A percentile compares a stretch with the other conserved stretches of the same genome.
Conservation (phyloP, 345 rosid species). For the Alliaria petiolata region DNA sequence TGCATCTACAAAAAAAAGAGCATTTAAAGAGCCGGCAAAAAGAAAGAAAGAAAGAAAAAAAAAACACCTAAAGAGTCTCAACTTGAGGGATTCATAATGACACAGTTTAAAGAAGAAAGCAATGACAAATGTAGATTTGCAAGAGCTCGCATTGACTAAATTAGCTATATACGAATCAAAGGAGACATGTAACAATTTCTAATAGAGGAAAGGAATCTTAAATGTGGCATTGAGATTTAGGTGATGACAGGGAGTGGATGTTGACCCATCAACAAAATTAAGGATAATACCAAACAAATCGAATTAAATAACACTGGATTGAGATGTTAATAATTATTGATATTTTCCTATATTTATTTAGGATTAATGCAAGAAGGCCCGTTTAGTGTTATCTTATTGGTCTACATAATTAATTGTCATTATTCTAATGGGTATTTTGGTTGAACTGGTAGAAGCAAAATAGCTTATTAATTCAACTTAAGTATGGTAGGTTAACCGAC, state of each 20-base stretch:
- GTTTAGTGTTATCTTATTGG: slow-evolving; percentile 26
- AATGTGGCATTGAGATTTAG: slow-evolving; percentile 79
- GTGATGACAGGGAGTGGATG: slow-evolving; percentile 94
- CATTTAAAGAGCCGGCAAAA: neutral
- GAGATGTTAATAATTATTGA: slow-evolving; percentile 19
- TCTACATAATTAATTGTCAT: slow-evolving; percentile 25
- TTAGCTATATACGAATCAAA: slow-evolving; percentile 19
- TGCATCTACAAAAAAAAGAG: neutral
- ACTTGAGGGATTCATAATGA: slow-evolving; percentile 5
- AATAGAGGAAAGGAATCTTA: slow-evolving; percentile 63
- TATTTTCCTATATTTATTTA: slow-evolving; percentile 4
- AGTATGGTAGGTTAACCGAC: slow-evolving; percentile 19
- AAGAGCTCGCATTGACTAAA: slow-evolving; percentile 23
- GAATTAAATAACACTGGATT: slow-evolving; percentile 36
- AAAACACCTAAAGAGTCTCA: neutral
- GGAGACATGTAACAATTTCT: slow-evolving; percentile 20
- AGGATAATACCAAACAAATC: slow-evolving; percentile 85
- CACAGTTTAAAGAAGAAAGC: slow-evolving; percentile 8
- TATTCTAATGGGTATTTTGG: slow-evolving; percentile 48
- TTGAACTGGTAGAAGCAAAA: slow-evolving; percentile 31
- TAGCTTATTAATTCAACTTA: slow-evolving; percentile 36
- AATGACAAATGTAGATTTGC: slow-evolving; percentile 12
- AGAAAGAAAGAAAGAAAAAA: neutral
- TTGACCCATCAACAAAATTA: slow-evolving; percentile 85
- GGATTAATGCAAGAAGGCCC: slow-evolving; percentile 22